A percentile compares a stretch with the other conserved stretches of the same genome.
Evolutionary conservation across 2,329 filamentous ascomycete species (phyloP).

Genomic region (Calonectria leucothoes): DNA sequence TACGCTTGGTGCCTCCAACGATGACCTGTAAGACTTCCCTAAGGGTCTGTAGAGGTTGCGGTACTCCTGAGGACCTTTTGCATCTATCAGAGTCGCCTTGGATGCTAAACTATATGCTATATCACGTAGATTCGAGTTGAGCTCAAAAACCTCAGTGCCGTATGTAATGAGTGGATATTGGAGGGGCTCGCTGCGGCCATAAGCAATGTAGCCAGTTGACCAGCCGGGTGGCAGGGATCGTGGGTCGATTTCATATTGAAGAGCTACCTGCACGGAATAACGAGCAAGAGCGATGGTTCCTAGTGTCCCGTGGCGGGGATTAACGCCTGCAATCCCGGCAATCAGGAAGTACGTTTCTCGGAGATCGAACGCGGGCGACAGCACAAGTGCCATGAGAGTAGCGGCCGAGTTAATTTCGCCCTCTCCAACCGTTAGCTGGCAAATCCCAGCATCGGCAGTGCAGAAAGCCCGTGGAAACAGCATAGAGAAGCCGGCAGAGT

Average conservation of each 20-base stretch:
- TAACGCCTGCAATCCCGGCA: conserved; percentile 80
- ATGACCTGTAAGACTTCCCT: conserved; percentile 54
- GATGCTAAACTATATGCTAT: conserved; percentile 63
- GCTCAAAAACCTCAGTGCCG: conserved; percentile 77
- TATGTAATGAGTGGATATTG: conserved; percentile 71
- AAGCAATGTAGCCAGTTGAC: conserved; percentile 76
- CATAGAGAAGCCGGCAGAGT: conserved; percentile 72
- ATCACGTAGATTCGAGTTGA: conserved; percentile 69
- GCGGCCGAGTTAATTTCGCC: conserved; percentile 81
- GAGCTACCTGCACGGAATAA: conserved; percentile 78
- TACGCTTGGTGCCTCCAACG: conserved; percentile 62
- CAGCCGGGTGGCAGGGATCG: conserved; percentile 75
- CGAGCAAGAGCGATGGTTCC: conserved; percentile 75
- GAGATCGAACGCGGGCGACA: conserved; percentile 73
- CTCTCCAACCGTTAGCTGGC: conserved; percentile 77
- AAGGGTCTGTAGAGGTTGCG: conserved; percentile 62
- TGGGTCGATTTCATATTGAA: conserved; percentile 81
- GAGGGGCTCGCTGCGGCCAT: conserved; percentile 65
- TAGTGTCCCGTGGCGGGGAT: conserved; percentile 74
- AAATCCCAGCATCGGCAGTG: conserved; percentile 68
- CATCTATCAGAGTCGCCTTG: conserved; percentile 65
- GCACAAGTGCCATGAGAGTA: conserved; percentile 72
- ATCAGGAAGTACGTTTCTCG: conserved; percentile 76
- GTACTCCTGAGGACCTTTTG: conserved; percentile 60
- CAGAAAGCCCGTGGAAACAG: conserved; percentile 75